Evolutionary conservation across 345 rosid species (phyloP).

Genomic region (Nephelium lappaceum): DNA sequence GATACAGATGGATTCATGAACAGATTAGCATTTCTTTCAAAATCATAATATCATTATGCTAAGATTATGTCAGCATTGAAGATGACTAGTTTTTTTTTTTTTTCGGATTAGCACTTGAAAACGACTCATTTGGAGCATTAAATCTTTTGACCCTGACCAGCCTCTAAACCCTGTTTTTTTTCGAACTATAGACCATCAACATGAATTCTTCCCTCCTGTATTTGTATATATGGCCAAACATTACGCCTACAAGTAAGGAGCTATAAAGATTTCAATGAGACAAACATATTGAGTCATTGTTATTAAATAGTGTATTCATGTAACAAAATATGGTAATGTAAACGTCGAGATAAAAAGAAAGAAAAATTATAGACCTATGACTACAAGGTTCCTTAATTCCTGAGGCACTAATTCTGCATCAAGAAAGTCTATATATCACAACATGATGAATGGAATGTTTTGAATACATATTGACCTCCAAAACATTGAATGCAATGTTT

Average conservation of each 20-base stretch:
- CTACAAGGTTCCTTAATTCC: neutral
- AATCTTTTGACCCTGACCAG: neutral
- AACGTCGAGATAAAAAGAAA: neutral
- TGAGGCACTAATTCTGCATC: no score
- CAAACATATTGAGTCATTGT: no score
- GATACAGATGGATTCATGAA: constrained; percentile 4
- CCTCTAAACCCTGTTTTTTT: neutral
- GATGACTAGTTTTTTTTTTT: neutral
- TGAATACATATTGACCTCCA: neutral
- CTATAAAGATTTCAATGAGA: no score
- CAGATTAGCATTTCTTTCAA: neutral
- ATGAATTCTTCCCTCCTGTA: neutral
- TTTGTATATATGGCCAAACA: neutral
- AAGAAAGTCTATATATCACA: neutral
- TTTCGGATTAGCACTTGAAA: neutral
- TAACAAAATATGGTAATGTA: no score
- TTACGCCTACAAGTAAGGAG: neutral
- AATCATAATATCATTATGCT: neutral
- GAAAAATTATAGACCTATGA: neutral
- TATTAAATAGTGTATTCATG: no score
- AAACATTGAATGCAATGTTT: no score
- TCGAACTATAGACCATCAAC: neutral
- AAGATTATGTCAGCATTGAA: neutral
- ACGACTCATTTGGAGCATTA: constrained; percentile 1
- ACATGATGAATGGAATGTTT: neutral